A percentile compares a stretch with the other conserved stretches of the same genome.
These are phyloP conservation scores for Exophiala xenobiotica DNA, from an alignment of 2,329 filamentous ascomycete genomes.

Conservation along the genomic window DNA sequence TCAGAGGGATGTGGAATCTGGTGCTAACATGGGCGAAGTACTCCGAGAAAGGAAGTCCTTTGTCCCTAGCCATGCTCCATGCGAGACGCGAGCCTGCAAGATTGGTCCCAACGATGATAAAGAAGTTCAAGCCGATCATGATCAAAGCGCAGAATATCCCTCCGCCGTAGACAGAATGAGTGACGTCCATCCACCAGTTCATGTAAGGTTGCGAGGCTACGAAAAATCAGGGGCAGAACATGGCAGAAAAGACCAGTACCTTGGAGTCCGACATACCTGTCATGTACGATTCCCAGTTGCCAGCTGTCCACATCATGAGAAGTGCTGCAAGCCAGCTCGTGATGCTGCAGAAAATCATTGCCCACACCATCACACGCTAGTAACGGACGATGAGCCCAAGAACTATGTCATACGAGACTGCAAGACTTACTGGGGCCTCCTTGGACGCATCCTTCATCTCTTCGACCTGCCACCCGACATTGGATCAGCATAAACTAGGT, in stretches of 20 bases:
- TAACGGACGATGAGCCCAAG: background rate
- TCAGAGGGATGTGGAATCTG: conserved; percentile 57
- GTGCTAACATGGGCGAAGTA: conserved; percentile 56
- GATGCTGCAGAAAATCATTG: conserved; percentile 25
- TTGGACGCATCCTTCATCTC: conserved; percentile 55
- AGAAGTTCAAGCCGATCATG: conserved; percentile 27
- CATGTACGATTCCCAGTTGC: conserved; percentile 24
- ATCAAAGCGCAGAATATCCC: conserved; percentile 24
- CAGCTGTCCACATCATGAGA: conserved; percentile 24
- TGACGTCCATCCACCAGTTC: conserved; percentile 38
- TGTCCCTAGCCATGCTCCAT: conserved; percentile 52
- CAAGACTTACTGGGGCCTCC: conserved; percentile 19
- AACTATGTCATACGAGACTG: background rate
- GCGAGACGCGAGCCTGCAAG: conserved; percentile 21
- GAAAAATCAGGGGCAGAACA: conserved; percentile 36
- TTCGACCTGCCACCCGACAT: conserved; percentile 14
- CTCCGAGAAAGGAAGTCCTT: conserved; percentile 57
- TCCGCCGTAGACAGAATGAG: conserved; percentile 38
- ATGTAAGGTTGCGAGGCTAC: conserved; percentile 44
- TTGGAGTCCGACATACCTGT: conserved; percentile 10
- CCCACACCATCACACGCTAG: conserved; percentile 25
- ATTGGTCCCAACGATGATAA: conserved; percentile 25
- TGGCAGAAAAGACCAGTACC: background rate
- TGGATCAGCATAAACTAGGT: background rate
- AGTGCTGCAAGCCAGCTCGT: conserved; percentile 23